A percentile compares a stretch with the other conserved stretches of the same genome.
phyloP scores from a whole-genome alignment of 257 asterid genomes.

The Solanum piurae region DNA sequence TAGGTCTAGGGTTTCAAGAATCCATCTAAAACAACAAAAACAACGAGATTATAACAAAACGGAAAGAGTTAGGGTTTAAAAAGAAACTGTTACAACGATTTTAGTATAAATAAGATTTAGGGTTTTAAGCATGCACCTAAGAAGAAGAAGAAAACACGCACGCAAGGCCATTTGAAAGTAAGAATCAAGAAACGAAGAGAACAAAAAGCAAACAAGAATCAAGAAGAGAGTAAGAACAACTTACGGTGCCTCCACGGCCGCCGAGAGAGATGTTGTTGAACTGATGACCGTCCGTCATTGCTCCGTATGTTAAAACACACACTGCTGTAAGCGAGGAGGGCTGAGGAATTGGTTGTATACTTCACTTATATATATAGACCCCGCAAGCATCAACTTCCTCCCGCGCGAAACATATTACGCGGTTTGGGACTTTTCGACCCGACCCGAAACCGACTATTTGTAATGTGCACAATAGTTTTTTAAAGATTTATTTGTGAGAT shows the following conservation, averaged over 20 bases:
- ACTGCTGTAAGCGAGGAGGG: neutral
- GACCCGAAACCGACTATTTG: neutral
- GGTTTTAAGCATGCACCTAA: neutral
- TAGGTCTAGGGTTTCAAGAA: neutral
- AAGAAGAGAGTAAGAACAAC: slow-evolving; percentile 6
- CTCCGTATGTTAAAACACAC: neutral
- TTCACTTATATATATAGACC: neutral
- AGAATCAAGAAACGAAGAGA: neutral
- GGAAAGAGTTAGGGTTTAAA: neutral
- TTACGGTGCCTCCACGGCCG: slow-evolving; percentile 89
- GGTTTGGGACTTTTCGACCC: neutral
- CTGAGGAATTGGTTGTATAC: neutral
- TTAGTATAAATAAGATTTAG: neutral
- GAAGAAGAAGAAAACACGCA: neutral
- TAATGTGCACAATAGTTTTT: neutral
- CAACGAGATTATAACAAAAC: neutral
- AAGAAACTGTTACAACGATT: neutral
- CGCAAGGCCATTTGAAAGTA: neutral
- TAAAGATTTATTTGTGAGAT: neutral
- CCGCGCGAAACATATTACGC: neutral
- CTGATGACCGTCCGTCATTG: slow-evolving; percentile 74
- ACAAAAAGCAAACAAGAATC: neutral
- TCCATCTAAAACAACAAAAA: neutral
- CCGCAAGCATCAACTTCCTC: neutral
- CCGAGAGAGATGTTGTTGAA: slow-evolving; percentile 74